Evolutionary conservation across 2,329 filamentous ascomycete species (phyloP), one percentile per base, ranked within the genome.

Genomic region (Plectosphaerella plurivora): DNA sequence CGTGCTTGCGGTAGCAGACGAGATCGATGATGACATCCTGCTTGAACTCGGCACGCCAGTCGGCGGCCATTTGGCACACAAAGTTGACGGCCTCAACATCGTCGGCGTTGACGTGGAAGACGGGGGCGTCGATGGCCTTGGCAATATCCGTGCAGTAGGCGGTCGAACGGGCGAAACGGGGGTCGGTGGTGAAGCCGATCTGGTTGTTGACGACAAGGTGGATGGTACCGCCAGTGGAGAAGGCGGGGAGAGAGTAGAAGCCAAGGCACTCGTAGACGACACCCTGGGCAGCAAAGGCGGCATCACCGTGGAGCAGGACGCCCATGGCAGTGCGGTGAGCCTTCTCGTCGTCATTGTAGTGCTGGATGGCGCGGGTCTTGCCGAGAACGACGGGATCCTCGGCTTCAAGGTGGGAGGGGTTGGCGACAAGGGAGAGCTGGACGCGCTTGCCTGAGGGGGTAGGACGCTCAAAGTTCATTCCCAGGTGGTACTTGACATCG

Each of bases 181-280:
- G 94, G 68, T 99, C 94, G 20, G 94, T 99, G 51, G 94, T 99
- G 81, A 99, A 99, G 72, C 94, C 94, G 70, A 99, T 99, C 81
- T 99, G 94, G 82, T 99, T 99, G 84, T 99, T 99, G 62, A 97
- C 93, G 54, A 99, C 86, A 60, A 99, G 81, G 74, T 99, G 94
- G 63, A 99, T 89, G 53, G 94, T 99, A 67, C 94, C 94, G 64
- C 94, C 94, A 51, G 94, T 97, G 47, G 95, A 96, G 77, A 97
- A 99, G 61, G 89, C 90, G 28, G 94, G 94, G 37, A 99, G 85
- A 50, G 91, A 88, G 76, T 96, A 89, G 85, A 99, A 97, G 58
- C 94, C 94, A 73, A 99, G 89, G 65, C 92, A 97, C 75, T 99
- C 94, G 73, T 99, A 99, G 57, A 99, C 94, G 56, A 99, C 82